Evolutionary conservation across 805 yeast genomes (phyloP).

Genomic region (Lipomyces starkeyi): DNA sequence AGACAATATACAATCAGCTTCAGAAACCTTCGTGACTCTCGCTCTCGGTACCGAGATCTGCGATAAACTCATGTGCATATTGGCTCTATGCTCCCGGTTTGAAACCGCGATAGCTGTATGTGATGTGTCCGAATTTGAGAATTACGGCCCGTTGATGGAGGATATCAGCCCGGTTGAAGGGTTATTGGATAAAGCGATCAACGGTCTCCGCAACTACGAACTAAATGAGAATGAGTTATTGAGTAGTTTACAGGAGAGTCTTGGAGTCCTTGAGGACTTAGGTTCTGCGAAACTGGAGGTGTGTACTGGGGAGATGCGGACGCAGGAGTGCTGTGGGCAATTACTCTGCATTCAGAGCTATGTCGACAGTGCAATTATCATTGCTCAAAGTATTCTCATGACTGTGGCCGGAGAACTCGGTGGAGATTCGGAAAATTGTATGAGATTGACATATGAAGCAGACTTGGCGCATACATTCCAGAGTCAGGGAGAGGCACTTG

Average conservation of each 20-base stretch:
- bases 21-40: slow-evolving; percentile 3
- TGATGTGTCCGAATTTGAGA: slow-evolving; percentile 27
- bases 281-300: not conserved
- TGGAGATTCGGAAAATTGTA: not conserved
- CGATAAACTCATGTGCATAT: slow-evolving; percentile 10
- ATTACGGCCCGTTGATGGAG: slow-evolving; percentile 20
- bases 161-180: slow-evolving; percentile 18
- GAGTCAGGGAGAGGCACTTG: slow-evolving; percentile 11
- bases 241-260: not conserved
- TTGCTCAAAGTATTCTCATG: not conserved
- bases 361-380: slow-evolving; percentile 11
- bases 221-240: not conserved
- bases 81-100: slow-evolving; percentile 10
- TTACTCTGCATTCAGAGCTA: slow-evolving; percentile 13
- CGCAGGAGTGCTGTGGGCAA: not conserved
- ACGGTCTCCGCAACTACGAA: slow-evolving; percentile 3
- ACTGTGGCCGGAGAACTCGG: not conserved
- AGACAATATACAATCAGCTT: not conserved
- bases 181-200: slow-evolving; percentile 12
- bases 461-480: slow-evolving; percentile 16
- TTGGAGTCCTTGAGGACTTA: not conserved
- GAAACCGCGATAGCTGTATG: slow-evolving; percentile 18
- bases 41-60: slow-evolving; percentile 28
- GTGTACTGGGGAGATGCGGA: not conserved
- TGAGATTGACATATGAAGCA: slow-evolving; percentile 10